Evolutionary conservation across 148 eudicot genomes (phyloP).

Genomic region (Tetragonia tetragonoides): DNA sequence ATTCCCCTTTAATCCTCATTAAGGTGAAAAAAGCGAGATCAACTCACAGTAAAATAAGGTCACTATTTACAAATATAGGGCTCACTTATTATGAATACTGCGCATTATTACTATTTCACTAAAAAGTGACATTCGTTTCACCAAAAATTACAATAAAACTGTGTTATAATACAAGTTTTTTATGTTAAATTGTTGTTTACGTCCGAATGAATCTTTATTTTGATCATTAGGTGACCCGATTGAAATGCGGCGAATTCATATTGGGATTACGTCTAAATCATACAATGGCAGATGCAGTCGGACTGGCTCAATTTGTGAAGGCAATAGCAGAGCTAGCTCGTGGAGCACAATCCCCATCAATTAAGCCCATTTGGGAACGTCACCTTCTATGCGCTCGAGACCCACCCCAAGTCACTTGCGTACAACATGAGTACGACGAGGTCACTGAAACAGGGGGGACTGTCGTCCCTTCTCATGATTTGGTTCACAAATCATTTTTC

Average conservation of each 20-base stretch:
- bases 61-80: not conserved
- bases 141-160: too few species aligned
- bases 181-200: too few species aligned
- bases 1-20: conserved; percentile 26
- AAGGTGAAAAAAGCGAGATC: conserved; percentile 8
- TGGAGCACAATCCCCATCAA: conserved; percentile 1
- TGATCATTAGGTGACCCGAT: conserved; percentile 25
- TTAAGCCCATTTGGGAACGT: conserved; percentile 33
- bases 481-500: conserved; percentile 20
- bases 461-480: not conserved
- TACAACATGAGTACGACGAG: conserved; percentile 16
- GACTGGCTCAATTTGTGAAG: conserved; percentile 23
- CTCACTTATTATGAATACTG: too few species aligned
- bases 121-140: too few species aligned
- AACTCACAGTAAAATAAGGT: too few species aligned
- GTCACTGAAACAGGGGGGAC: not conserved
- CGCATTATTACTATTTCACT: too few species aligned
- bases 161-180: too few species aligned
- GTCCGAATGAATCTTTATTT: not conserved
- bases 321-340: conserved; percentile 27
- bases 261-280: conserved; percentile 31
- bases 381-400: conserved; percentile 24
- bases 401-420: conserved; percentile 19
- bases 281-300: conserved; percentile 32
- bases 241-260: conserved; percentile 35